Conservation (phyloP, 2,329 filamentous ascomycete species). For the Colletotrichum cereale region DNA sequence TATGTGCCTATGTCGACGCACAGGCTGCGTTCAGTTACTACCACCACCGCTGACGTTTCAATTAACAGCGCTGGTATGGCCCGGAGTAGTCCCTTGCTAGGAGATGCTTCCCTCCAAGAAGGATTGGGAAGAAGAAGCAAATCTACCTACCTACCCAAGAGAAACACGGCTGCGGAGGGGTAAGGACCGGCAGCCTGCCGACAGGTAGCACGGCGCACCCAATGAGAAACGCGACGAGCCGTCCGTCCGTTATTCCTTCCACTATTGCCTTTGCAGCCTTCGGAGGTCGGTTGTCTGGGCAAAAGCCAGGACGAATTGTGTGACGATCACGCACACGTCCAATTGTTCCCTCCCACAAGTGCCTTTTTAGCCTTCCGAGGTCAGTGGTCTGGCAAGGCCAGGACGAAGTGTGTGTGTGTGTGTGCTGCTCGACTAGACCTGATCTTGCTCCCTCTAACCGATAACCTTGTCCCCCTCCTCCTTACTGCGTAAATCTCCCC, state of each 20-base stretch:
- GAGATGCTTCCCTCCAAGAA: not conserved
- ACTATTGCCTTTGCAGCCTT: conserved; percentile 30
- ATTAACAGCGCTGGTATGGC: conserved; percentile 5
- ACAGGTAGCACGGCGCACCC: conserved; percentile 35
- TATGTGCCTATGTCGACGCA: no score
- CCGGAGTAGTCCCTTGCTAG: not conserved
- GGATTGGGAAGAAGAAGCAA: not conserved
- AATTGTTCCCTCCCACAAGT: conserved; percentile 26
- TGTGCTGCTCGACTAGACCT: not conserved
- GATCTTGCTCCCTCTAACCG: not conserved
- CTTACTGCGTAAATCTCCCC: not conserved
- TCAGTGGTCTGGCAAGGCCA: not conserved
- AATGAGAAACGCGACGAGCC: conserved; percentile 13
- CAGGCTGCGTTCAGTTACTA: no score
- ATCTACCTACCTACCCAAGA: no score
- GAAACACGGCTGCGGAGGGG: conserved; percentile 11
- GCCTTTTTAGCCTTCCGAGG: conserved; percentile 23
- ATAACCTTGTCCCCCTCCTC: not conserved
- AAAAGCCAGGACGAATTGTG: conserved; percentile 18
- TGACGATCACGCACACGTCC: no score
- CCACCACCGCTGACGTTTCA: no score
- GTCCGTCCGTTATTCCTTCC: no score
- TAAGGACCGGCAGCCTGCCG: conserved; percentile 37
- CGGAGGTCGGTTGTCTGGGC: not conserved
- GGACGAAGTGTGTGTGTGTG: conserved; percentile 16